Evolutionary conservation across 345 rosid species (phyloP), one percentile per base, ranked within the genome.

Genomic region (Salix brachista): DNA sequence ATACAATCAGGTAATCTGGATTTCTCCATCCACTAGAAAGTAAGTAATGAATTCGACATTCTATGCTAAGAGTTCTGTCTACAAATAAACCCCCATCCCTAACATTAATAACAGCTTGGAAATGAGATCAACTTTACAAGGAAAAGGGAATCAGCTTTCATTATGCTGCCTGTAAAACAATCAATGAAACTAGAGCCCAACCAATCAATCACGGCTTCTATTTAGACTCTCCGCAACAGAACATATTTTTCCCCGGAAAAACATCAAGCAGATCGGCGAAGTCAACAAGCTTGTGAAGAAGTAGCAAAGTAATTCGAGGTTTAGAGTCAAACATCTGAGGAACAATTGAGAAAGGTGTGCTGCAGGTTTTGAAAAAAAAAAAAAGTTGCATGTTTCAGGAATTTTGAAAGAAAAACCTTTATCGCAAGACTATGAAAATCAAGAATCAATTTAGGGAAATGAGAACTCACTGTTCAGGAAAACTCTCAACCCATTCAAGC

Each of bases 401-500:
- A 23, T 58, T n/a, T 23, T 58, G 4, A 3, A 58, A 23, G 14
- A 58, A 10, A 58, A 58, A 23, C 25, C 64, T 23, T 58, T 1
- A 50, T 19, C 16, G 10, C 42, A 70, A 58, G 50, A 14, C 28
- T 69, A 19, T 6, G 19, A 75, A 58, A 65, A 13, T 65, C 21
- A 61, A 34, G n/a, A 42, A 25, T 18, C 3, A 62, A 42, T 46
- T 62, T 32, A 32, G 74, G 50, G 52, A 26, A 32, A 69, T 25
- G 74, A 73, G 12, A 70, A 80, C 89, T 85, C 83, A 86, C 89
- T 69, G 69, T 76, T 46, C 80, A 76, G 82, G 72, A 69, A 75
- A 76, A 66, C 41, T 56, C 62, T 17, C 21, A 44, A 77, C 41
- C 58, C 62, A 61, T 71, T 73, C 69, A 23, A 65, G 80, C 58